These are phyloP conservation scores for Nitzschia sp. DNA, from an alignment of 108 stramenopile genomes.

Conservation along the genomic window DNA sequence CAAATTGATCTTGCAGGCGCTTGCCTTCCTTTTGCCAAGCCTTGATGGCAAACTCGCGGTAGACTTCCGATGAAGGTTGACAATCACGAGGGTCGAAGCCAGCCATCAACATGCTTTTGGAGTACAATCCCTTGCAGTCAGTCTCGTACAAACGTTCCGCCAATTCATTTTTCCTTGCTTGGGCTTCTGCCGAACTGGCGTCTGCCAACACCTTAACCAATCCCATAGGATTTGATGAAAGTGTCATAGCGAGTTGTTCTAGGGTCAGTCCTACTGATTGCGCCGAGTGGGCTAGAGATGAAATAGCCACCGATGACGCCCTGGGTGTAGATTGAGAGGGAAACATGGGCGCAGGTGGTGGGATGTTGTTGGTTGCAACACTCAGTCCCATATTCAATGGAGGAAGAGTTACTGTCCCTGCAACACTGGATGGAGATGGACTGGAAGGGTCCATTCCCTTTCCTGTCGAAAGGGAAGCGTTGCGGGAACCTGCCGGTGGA, in stretches of 20 bases:
- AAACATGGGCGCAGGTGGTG: constrained; percentile 1
- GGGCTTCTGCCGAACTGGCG: constrained; percentile 10
- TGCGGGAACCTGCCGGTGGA: constrained; percentile 13
- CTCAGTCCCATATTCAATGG: neutral
- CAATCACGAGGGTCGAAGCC: constrained; percentile 35
- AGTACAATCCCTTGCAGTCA: constrained; percentile 38
- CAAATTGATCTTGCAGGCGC: constrained; percentile 14
- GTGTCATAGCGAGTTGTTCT: constrained; percentile 46
- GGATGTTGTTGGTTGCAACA: neutral
- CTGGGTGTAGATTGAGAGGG: constrained; percentile 3
- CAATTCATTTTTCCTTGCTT: constrained; percentile 19
- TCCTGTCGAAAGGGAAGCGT: neutral
- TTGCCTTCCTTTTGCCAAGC: constrained; percentile 45
- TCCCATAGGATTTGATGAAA: constrained; percentile 28
- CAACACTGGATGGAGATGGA: neutral
- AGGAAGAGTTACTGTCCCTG: neutral
- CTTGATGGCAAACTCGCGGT: constrained; percentile 45
- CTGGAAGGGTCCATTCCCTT: neutral
- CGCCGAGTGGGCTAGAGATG: constrained; percentile 39
- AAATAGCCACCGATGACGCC: constrained; percentile 47
- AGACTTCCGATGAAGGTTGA: constrained; percentile 25
- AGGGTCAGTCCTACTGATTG: constrained; percentile 46
- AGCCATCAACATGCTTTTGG: constrained; percentile 46
- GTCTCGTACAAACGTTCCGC: constrained; percentile 32
- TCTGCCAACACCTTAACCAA: constrained; percentile 33